Evolutionary conservation across 805 yeast genomes (phyloP), one percentile per base, ranked within the genome.

Genomic region (Grigorovia humatica): DNA sequence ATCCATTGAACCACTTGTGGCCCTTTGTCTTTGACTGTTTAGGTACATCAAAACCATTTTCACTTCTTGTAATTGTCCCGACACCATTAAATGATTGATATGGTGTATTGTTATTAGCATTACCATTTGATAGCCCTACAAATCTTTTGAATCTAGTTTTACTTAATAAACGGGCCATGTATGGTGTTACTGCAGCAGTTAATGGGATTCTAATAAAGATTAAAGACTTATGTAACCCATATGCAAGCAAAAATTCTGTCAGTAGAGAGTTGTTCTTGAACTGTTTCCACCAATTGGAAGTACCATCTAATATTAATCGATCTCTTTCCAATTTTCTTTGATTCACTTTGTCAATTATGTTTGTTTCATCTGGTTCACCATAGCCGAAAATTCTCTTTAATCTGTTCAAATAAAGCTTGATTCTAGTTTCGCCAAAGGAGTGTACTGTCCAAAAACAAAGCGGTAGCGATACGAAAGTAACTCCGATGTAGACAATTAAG

Each of bases 131-230:
- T 30, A 19, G 18, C 12, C 50, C 56, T 20, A 17, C 57, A 51
- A 48, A 87, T 44, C 45, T 79, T 52, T 82, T 80, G 71, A 87
- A 88, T 1, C 96, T 96, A 85, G 88, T 81, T 20, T 76, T 70
- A 52, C 85, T 78, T 55, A 91, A 74, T 47, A 71, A 63, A 49
- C 68, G 72, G 5, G 88, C 96, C 1, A 88, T 75, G 1, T 80
- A 64, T 6, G 99, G 99, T 0, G 97, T 89, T 12, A 90, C 77
- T 2, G 96, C 95, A 0, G 96, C 96, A 0, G 97, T 85, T 32
- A 88, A 67, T 13, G 99, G 99, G 5, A 93, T 71, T 55, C 99
- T 77, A 44, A 93, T 77, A 54, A 91, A 79, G 23, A 91, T 78
- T 55, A 93, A 74, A 4, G 90, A 79, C 70, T 93, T 93, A 72